phyloP scores from a whole-genome alignment of 352 stramenopile species.

The Phytopythium helicoides region DNA sequence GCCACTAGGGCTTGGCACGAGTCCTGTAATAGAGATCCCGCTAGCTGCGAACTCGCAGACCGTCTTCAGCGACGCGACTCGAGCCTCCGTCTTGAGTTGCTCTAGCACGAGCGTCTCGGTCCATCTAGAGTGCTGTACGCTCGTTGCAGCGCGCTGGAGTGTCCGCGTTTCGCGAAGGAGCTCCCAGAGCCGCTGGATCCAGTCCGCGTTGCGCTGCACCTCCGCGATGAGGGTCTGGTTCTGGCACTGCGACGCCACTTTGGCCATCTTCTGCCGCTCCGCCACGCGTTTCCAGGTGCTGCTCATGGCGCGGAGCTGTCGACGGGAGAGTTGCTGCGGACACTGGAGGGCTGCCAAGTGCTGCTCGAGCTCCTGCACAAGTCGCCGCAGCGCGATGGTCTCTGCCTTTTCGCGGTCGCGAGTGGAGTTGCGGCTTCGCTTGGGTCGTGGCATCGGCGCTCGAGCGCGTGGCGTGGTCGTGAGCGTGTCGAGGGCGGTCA shows the following conservation, averaged over 20 bases:
- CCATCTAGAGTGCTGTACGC: not conserved
- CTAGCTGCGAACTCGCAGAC: not conserved
- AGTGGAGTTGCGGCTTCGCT: conserved; percentile 20
- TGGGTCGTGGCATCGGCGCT: too few relatives aligned
- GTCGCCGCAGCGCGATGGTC: conserved; percentile 9
- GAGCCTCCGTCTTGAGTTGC: not conserved
- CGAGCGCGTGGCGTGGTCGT: conserved; percentile 2
- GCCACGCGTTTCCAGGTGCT: conserved; percentile 13
- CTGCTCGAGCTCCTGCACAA: conserved; percentile 12
- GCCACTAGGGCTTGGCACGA: not conserved
- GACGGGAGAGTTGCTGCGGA: not conserved
- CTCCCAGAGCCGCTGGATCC: conserved; percentile 26
- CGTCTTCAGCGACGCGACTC: not conserved
- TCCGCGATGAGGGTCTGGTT: conserved; percentile 8
- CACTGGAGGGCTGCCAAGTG: conserved; percentile 1
- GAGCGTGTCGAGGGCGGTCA: too few relatives aligned
- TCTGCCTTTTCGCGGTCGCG: conserved; percentile 24
- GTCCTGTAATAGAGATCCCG: not conserved
- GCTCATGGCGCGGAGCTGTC: not conserved
- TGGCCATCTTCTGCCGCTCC: conserved; percentile 12
- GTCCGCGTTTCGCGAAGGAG: conserved; percentile 13
- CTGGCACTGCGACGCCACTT: conserved; percentile 6
- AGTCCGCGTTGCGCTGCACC: conserved; percentile 23
- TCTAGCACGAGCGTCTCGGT: not conserved
- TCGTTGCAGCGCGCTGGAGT: not conserved